Evolutionary conservation across 1,139 yeast species (phyloP), one percentile per base, ranked within the genome.

Genomic region (Kodamaea suecica): DNA sequence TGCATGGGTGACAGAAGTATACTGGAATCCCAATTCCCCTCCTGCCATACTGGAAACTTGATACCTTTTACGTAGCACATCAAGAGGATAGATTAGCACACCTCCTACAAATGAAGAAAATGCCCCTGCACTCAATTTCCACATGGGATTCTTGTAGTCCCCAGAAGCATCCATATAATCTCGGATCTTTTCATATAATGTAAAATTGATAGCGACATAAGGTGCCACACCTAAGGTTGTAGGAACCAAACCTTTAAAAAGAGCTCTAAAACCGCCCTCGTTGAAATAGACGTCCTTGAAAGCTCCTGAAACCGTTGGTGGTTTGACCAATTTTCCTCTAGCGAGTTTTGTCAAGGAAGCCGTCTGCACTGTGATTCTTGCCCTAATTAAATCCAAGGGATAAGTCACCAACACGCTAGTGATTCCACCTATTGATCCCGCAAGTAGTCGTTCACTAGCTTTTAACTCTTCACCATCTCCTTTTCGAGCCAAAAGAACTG

Each of bases 151-250:
- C 27, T 62, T 53, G 45, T 57, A 68, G 45, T 67, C 61, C 26
- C 45, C 40, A n/a, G 70, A 57, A 7, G 44, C 40, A 31, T 59
- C 60, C 74, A 69, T 67, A 38, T 53, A 52, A 44, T 84, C 94
- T 42, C 92, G 78, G 47, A 88, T 55, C 40, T 75, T 78, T 52
- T 92, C 97, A 63, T 90, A 92, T 30, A 87, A 78, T 5, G 96
- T 84, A 57, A 92, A 92, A 59, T 90, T 92, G 37, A 92, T 73
- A 3, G 96, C 96, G 29, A 87, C 97, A 51, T 90, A 92, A 1
- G 98, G 97, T 1, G 96, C 97, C 10, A 92, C 97, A 1, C 97
- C 97, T 44, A 86, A 61, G 2, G 90, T 78, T 0, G 98, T 90
- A 5, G 97, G 97, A 41, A 82, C 67, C 7, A 90, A 67, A 3